Percentiles rank a stretch among this genome's conserved stretches.
Conservation (phyloP, 2,329 filamentous ascomycete species). For the Fusarium nematophilum region DNA sequence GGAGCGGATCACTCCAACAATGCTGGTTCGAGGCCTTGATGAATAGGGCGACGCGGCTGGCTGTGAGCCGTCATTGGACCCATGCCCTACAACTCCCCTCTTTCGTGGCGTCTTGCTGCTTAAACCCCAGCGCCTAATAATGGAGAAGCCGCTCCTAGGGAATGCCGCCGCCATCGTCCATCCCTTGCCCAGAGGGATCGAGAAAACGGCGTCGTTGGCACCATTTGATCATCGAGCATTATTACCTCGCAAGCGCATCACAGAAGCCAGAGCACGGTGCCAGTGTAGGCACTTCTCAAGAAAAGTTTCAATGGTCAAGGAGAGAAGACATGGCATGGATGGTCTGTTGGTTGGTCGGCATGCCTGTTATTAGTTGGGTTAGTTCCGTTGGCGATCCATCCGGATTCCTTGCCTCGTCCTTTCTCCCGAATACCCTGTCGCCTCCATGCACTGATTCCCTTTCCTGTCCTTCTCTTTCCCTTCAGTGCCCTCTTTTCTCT, state of each 20-base stretch:
- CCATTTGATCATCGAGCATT: slow-evolving; percentile 1
- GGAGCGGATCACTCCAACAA: slow-evolving; percentile 7
- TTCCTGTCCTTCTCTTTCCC: slow-evolving; percentile 2
- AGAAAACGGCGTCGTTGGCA: slow-evolving; percentile 12
- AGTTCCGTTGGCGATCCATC: slow-evolving; percentile 23
- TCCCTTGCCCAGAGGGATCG: background rate
- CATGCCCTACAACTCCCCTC: slow-evolving; percentile 12
- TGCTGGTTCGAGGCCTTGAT: slow-evolving; percentile 11
- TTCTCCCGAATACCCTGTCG: slow-evolving; percentile 13
- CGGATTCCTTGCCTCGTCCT: slow-evolving; percentile 13
- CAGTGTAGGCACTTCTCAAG: background rate
- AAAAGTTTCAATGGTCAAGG: background rate
- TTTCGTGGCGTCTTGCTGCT: slow-evolving; percentile 20
- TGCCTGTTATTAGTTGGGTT: slow-evolving; percentile 12
- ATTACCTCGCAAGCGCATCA: too few species aligned
- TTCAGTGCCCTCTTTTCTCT: slow-evolving; percentile 1
- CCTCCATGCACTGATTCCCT: slow-evolving; percentile 6
- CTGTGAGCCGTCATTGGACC: slow-evolving; percentile 12
- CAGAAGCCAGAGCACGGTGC: slow-evolving; percentile 7
- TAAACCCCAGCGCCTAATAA: slow-evolving; percentile 20
- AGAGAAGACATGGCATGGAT: slow-evolving; percentile 2
- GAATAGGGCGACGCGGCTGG: slow-evolving; percentile 17
- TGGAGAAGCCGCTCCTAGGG: slow-evolving; percentile 6
- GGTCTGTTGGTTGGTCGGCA: slow-evolving; percentile 21
- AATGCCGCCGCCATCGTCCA: slow-evolving; percentile 6